Conservation (phyloP, 2,329 filamentous ascomycete species). For the Ascochyta fabae region DNA sequence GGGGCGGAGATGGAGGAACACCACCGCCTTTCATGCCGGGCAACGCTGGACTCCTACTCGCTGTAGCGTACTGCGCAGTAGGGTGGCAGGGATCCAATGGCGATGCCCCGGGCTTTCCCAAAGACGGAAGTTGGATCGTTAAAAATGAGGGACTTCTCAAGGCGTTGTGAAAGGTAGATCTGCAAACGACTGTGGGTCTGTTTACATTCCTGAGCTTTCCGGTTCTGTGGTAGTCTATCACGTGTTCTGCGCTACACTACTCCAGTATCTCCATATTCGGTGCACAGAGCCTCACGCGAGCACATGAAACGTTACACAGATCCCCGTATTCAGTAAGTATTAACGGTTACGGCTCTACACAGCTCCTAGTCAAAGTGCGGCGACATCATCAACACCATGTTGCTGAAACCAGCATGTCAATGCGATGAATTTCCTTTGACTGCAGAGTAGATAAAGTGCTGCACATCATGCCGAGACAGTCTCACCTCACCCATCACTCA, state of each 20-base stretch:
- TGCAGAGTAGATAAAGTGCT: conserved; percentile 7
- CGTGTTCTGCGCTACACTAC: conserved; percentile 4
- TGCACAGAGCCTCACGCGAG: conserved; percentile 1
- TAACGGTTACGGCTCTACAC: background rate
- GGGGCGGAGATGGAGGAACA: conserved; percentile 59
- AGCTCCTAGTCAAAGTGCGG: background rate
- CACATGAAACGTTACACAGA: conserved; percentile 5
- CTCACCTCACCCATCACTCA: conserved; percentile 5
- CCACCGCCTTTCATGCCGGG: conserved; percentile 65
- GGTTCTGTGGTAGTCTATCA: conserved; percentile 1
- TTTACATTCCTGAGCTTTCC: conserved; percentile 15
- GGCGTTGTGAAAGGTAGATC: conserved; percentile 18
- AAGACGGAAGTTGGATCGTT: conserved; percentile 30
- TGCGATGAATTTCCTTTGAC: conserved; percentile 8
- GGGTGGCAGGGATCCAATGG: conserved; percentile 58
- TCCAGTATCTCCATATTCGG: conserved; percentile 1
- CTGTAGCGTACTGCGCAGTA: conserved; percentile 61
- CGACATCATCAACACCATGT: background rate
- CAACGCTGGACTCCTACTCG: conserved; percentile 57
- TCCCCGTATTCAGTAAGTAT: background rate
- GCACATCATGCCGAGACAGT: conserved; percentile 14
- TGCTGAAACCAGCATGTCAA: conserved; percentile 14
- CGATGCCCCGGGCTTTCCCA: conserved; percentile 31
- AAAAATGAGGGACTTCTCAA: conserved; percentile 32
- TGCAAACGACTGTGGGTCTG: conserved; percentile 11